These are phyloP conservation scores for Alternaria solani DNA, from an alignment of 2,329 filamentous ascomycete genomes.

Conservation along the genomic window DNA sequence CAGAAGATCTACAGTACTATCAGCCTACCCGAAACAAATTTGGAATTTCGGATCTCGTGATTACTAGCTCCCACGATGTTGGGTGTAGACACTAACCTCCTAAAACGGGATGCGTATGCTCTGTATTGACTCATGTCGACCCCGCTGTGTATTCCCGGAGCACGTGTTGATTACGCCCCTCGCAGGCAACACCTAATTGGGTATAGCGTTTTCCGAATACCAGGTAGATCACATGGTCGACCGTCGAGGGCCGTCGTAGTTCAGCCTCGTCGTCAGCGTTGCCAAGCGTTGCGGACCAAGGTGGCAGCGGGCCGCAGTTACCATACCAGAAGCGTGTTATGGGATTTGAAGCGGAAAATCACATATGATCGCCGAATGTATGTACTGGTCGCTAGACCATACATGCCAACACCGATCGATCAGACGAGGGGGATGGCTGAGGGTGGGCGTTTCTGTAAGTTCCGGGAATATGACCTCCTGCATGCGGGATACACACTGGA, in stretches of 20 bases:
- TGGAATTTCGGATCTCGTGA: not conserved
- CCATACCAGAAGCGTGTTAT: not conserved
- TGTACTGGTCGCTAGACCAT: not conserved
- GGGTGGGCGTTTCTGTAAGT: not conserved
- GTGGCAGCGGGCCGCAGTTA: not conserved
- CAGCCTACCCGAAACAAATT: not conserved
- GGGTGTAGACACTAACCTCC: not conserved
- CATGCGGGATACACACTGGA: not conserved
- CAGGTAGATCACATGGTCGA: not conserved
- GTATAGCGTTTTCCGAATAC: not conserved
- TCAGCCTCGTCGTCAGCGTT: constrained; percentile 4
- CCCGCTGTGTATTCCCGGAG: not conserved
- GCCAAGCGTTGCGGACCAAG: not conserved
- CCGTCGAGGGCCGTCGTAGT: not conserved
- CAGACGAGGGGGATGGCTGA: not conserved
- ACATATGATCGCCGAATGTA: not conserved
- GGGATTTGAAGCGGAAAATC: not conserved
- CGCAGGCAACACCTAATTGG: not conserved
- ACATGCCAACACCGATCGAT: not conserved
- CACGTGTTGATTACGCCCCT: not conserved
- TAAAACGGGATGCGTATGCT: not conserved
- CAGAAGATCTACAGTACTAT: not conserved
- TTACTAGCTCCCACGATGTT: not conserved
- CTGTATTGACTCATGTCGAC: not conserved
- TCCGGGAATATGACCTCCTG: not conserved